phyloP scores from a whole-genome alignment of 2,329 filamentous ascomycete genomes.

The Calonectria montana region DNA sequence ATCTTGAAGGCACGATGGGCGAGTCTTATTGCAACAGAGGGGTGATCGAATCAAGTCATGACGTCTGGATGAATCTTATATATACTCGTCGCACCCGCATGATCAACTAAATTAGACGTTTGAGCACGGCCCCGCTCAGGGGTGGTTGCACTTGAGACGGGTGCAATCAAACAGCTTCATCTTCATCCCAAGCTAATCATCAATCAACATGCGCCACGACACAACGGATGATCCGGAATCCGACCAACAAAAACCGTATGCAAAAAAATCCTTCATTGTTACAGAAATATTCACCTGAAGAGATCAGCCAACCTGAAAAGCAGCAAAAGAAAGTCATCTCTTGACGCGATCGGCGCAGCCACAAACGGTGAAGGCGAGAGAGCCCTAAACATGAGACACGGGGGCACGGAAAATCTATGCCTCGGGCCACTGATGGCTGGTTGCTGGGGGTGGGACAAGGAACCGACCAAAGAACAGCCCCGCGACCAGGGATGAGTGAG shows the following conservation, averaged over 20 bases:
- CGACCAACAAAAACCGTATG: background rate
- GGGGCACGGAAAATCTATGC: slow-evolving; percentile 3
- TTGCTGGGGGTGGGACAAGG: background rate
- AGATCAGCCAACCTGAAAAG: background rate
- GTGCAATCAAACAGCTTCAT: slow-evolving; percentile 5
- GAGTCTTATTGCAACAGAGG: background rate
- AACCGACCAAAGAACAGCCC: background rate
- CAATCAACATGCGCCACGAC: too few species aligned
- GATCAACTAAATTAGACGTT: background rate
- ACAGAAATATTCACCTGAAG: background rate
- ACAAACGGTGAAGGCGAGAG: background rate
- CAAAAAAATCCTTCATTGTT: background rate
- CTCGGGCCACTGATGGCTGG: background rate
- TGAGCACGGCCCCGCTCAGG: slow-evolving; percentile 3
- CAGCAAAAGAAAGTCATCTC: too few species aligned
- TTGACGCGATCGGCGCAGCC: background rate
- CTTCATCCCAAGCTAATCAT: background rate
- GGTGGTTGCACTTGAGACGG: background rate
- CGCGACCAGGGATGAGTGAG: background rate
- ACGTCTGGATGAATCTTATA: slow-evolving; percentile 5
- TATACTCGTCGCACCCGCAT: background rate
- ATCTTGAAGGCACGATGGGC: background rate
- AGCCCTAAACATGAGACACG: slow-evolving; percentile 1
- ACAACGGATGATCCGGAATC: background rate
- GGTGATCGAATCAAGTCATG: background rate